Evolutionary conservation across 805 yeast genomes (phyloP).

Genomic region (Sugiyamaella floridensis): DNA sequence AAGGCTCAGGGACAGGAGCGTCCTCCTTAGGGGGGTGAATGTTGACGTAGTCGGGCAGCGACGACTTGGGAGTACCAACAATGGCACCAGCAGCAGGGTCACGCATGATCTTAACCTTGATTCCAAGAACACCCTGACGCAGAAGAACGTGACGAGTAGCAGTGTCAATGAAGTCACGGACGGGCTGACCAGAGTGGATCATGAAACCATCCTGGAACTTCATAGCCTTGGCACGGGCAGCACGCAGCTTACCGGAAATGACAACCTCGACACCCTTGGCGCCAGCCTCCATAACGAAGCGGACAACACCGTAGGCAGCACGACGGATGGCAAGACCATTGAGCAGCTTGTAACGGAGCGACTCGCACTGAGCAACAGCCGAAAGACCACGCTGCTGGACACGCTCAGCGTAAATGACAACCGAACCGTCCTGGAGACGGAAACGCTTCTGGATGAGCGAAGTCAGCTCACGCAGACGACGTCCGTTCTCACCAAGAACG

Average conservation of each 20-base stretch:
- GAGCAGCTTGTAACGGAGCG: conserved; percentile 94
- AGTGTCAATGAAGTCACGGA: conserved; percentile 94
- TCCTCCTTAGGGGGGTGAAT: conserved; percentile 94
- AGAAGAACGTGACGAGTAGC: conserved; percentile 99
- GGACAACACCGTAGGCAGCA: conserved; percentile 99
- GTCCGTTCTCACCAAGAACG: conserved; percentile 99
- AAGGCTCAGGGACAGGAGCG: conserved; percentile 49
- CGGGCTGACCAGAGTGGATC: conserved; percentile 99
- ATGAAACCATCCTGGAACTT: conserved; percentile 99
- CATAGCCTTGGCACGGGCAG: conserved; percentile 99
- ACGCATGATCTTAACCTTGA: conserved; percentile 98
- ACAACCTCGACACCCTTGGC: conserved; percentile 99
- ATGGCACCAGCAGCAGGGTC: conserved; percentile 62
- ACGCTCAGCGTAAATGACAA: conserved; percentile 96
- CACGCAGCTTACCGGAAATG: conserved; percentile 98
- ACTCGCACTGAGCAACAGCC: conserved; percentile 99
- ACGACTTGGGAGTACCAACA: conserved; percentile 36
- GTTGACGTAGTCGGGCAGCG: conserved; percentile 92
- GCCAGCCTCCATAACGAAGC: conserved; percentile 99
- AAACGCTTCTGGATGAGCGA: conserved; percentile 98
- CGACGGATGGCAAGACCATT: conserved; percentile 99
- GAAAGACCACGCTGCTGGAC: conserved; percentile 99
- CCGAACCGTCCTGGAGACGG: conserved; percentile 88
- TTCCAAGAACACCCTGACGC: conserved; percentile 99
- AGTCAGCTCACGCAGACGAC: conserved; percentile 98